Base-by-base conservation (phyloP, 148 eudicot genomes). In the Amaranthus palmeri region DNA sequence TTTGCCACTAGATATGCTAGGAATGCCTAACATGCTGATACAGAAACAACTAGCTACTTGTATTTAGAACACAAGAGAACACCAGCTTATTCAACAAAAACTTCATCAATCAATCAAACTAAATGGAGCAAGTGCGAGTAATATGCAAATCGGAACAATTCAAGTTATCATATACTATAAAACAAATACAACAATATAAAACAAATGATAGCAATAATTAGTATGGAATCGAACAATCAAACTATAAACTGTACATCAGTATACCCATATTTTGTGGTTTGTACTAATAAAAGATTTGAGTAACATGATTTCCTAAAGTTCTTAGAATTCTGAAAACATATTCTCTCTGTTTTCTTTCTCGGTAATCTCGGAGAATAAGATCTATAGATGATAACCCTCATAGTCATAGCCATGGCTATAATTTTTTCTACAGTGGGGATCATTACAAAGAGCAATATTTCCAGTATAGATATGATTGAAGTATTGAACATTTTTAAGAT, bases 341-440 rank as follows among this genome's bases (percentile, higher is more conserved):
- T 41, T 61, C 59, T 62, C 57, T 5, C 36, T 55, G 40, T 69
- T 53, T 42, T 46, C 15, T 36, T 72, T 72, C 64, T 68, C 45
- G 47, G 46, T 5, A 45, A 62, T 47, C 54, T 61, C 5, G 17
- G 73, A 36, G 8, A 60, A 68, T 41, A 54, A 46, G 18, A 72
- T 52, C 36, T 71, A 78, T 76, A 72, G 54, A 77, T 59, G 43
- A 40, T 25, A 17, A 25, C 61, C 54, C 68, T 69, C 74, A 25
- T 25, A 25, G 36, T 25, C 73, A 25, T 25, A 25, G 36, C 2
- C 73, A 54, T 47, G 74, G 59, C 73, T 40, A 63, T 13, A 69
- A 68, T n/a, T 62, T 53, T 54, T 2, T 25, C 68, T 61, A 61
- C 53, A 54, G 54, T 73, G 2, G 36, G 36, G 36, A 25, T 25